A percentile compares a stretch with the other conserved stretches of the same genome.
Evolutionary conservation across 306 rosid species (phyloP).

Genomic region (Luffa aegyptiaca): DNA sequence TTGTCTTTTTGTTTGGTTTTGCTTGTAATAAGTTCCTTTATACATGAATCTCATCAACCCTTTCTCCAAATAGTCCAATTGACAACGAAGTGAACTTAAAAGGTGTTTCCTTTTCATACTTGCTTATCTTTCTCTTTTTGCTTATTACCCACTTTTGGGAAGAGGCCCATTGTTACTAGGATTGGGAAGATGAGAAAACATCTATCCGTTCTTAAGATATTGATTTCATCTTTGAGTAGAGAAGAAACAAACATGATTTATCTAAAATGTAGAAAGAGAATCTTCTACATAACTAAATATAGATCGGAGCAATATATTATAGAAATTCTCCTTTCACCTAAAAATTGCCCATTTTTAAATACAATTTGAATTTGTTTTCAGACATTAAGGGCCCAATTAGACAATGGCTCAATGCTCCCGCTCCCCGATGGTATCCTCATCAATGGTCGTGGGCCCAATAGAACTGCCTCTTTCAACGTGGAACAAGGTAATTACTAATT

Average conservation of each 20-base stretch:
- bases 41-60: neutral
- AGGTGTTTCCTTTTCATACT: neutral
- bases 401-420: constrained; percentile 63
- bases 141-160: neutral
- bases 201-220: neutral
- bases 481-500: constrained; percentile 56
- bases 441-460: constrained; percentile 90
- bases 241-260: neutral
- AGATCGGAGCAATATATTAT: neutral
- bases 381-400: constrained; percentile 62
- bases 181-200: neutral
- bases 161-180: neutral
- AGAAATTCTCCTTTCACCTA: neutral
- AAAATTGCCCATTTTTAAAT: neutral
- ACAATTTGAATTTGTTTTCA: constrained; percentile 9
- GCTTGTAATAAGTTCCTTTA: neutral
- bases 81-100: neutral
- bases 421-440: constrained; percentile 86
- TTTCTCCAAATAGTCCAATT: neutral
- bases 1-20: neutral
- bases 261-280: neutral
- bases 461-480: constrained; percentile 38
- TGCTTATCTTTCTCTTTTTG: neutral
- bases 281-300: neutral
- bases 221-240: neutral